A percentile compares a stretch with the other conserved stretches of the same genome.
These are phyloP conservation scores for Comarum palustre DNA, from an alignment of 306 rosid species.

Conservation along the genomic window DNA sequence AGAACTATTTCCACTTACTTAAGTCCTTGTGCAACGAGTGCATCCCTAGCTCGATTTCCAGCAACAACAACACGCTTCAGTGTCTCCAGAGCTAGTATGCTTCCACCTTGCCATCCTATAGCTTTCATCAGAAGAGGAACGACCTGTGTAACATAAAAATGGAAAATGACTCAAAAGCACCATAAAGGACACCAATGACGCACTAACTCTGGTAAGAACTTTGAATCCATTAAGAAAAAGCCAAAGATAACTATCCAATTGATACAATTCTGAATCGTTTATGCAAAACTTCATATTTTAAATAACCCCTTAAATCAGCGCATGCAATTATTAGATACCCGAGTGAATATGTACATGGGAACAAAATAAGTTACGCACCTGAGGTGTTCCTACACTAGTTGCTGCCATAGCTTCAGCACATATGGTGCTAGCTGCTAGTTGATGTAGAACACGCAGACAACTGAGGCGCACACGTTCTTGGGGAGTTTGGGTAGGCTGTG, in stretches of 20 bases:
- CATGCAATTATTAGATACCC: background rate
- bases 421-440: constrained; percentile 92
- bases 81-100: constrained; percentile 96
- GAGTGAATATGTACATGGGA: background rate
- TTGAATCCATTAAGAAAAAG: background rate
- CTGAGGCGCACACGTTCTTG: constrained; percentile 98
- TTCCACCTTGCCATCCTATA: constrained; percentile 99
- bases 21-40: constrained; percentile 99
- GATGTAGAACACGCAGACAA: constrained; percentile 96
- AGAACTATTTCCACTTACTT: constrained; percentile 56
- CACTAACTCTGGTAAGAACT: background rate
- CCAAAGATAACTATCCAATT: background rate
- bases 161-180: constrained; percentile 12
- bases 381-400: constrained; percentile 95
- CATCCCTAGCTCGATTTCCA: constrained; percentile 99
- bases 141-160: constrained; percentile 50
- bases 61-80: constrained; percentile 99
- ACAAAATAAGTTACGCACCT: constrained; percentile 46
- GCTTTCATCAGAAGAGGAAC: constrained; percentile 98
- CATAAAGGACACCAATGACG: background rate
- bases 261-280: background rate
- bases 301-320: background rate
- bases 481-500: constrained; percentile 76
- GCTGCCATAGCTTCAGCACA: constrained; percentile 99
- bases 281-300: background rate